Base-by-base conservation (phyloP, 2,329 filamentous ascomycete species). In the Aspergillus pseudoviridinutans region DNA sequence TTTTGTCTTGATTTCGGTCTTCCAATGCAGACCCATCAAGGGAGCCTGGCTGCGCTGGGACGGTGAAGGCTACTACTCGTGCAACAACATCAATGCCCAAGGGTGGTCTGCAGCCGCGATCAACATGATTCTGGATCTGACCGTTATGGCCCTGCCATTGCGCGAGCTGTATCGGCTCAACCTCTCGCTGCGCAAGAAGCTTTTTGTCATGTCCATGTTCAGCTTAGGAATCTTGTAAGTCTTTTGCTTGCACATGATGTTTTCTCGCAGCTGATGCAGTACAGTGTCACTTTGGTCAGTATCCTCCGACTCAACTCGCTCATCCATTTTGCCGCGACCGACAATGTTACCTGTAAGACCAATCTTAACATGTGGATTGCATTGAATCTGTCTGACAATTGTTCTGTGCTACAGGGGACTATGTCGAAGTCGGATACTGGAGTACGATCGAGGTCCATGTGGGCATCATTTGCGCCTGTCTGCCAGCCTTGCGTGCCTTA, bases 261-360 rank as follows among this genome's bases (percentile, higher is more conserved):
- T 24, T 17, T 1, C 28, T 22, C 25, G 3, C 44, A 24, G 17
- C 54, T 62, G 44, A 61, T 46, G n/a, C 28, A 32, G 32, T 8
- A 28, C 41, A 79, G 75, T 54, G 75, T 78, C 42, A 80, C 76
- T 2, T 58, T 80, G n/a, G 69, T 79, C 58, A 78, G 75, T 55
- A 72, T 77, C 50, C 64, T 80, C 28, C 76, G 78, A n/a, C 67
- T 80, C 3, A 68, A 71, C 10, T 75, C 74, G 6, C 71, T 80
- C 20, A 71, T 80, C 50, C 59, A 66, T 47, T 79, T 80, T 58
- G 74, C 73, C 9, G 70, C 65, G 38, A 78, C 77, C 2, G 49
- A 61, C 1, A 79, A 80, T 60, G 62, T 76, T 1, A 76, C 73
- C 3, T 75, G 71, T 73, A 41, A 63, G 62, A 60, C 32, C 12